These are phyloP conservation scores for Tubosaeta brunneosetosa DNA, from an alignment of 768 basidiomycete genomes.

Conservation along the genomic window DNA sequence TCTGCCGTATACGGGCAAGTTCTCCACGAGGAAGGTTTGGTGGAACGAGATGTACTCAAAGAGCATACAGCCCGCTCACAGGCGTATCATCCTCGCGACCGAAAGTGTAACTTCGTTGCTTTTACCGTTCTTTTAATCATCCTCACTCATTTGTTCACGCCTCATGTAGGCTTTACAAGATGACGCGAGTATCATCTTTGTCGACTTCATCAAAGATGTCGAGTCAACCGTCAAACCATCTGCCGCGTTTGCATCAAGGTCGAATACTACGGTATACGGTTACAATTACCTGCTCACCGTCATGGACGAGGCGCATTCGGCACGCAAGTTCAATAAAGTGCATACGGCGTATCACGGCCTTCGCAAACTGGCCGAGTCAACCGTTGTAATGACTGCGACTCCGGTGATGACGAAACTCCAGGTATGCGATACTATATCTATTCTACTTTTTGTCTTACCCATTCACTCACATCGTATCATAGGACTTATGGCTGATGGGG, in stretches of 20 bases:
- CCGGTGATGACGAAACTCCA: constrained; percentile 7
- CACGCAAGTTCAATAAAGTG: too few species aligned
- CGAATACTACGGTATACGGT: too few species aligned
- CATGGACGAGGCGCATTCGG: constrained; percentile 9
- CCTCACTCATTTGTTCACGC: too few species aligned
- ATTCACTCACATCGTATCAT: background rate
- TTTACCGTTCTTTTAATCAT: too few species aligned
- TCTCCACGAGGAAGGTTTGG: background rate
- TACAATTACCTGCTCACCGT: background rate
- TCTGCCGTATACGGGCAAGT: constrained; percentile 4
- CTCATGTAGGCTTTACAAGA: too few species aligned
- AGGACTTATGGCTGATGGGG: constrained; percentile 8
- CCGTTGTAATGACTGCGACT: background rate
- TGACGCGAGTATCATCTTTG: background rate
- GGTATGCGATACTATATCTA: too few species aligned
- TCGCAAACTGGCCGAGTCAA: accelerated
- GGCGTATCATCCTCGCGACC: background rate
- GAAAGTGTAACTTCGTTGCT: background rate
- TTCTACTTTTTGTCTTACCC: too few species aligned
- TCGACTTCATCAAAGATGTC: background rate
- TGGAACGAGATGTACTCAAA: too few species aligned
- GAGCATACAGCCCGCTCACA: too few species aligned
- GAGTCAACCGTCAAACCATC: too few species aligned
- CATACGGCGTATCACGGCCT: background rate
- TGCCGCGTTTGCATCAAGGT: too few species aligned